Percentiles rank a stretch among this genome's conserved stretches.
Conservation (phyloP, 306 rosid species). For the Alnus rubra region DNA sequence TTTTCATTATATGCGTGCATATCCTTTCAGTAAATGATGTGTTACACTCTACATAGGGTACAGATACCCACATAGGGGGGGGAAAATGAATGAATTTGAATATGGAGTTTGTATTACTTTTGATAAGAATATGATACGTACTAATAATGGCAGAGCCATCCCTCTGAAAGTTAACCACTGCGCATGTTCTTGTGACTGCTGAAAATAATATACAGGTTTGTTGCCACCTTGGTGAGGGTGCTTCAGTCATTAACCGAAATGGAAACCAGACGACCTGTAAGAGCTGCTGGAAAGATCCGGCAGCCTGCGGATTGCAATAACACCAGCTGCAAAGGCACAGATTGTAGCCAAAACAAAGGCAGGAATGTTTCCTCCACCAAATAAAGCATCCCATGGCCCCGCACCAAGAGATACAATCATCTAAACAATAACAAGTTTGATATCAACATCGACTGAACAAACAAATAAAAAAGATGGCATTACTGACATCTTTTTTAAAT, state of each 20-base stretch:
- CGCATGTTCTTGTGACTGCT: slow-evolving; percentile 28
- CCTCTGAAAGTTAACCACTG: slow-evolving; percentile 19
- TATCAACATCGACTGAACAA: slow-evolving; percentile 10
- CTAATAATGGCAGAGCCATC: slow-evolving; percentile 25
- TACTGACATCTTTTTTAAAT: too few relatives aligned
- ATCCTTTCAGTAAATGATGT: slow-evolving; percentile 32
- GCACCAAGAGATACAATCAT: slow-evolving; percentile 90
- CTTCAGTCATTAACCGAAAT: slow-evolving; percentile 53
- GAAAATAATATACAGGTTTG: slow-evolving; percentile 30
- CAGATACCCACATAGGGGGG: slow-evolving; percentile 42
- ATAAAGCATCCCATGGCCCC: slow-evolving; percentile 98
- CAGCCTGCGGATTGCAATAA: slow-evolving; percentile 64
- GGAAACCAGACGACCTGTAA: slow-evolving; percentile 68
- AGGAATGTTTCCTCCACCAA: slow-evolving; percentile 89
- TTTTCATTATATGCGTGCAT: slow-evolving; percentile 35
- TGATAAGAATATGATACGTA: slow-evolving; percentile 33
- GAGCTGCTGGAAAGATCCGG: slow-evolving; percentile 59
- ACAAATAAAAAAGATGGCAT: not conserved
- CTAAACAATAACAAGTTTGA: slow-evolving; percentile 31
- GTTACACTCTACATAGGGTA: slow-evolving; percentile 47
- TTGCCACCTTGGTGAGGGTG: slow-evolving; percentile 18
- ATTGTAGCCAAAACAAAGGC: slow-evolving; percentile 89
- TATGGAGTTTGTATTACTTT: slow-evolving; percentile 33
- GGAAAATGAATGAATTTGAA: slow-evolving; percentile 68
- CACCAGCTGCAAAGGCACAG: slow-evolving; percentile 70